Conservation (phyloP, 2,329 filamentous ascomycete species). For the Erysiphe neolycopersici region DNA sequence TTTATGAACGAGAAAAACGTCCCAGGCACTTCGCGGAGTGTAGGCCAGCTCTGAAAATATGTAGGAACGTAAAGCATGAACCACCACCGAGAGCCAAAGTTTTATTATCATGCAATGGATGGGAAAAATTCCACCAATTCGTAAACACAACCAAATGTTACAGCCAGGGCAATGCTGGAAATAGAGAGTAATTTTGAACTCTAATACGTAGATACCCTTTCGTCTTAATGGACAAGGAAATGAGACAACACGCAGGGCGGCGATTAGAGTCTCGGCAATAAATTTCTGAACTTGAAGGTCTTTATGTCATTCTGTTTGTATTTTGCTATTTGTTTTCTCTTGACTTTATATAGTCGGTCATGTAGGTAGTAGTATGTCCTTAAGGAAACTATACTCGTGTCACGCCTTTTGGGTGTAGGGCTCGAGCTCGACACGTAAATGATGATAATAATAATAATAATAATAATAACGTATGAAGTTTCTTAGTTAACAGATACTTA, state of each 20-base stretch:
- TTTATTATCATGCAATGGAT: too few relatives aligned
- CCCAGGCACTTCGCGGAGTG: neutral
- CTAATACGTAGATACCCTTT: neutral
- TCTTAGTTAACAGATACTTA: too few relatives aligned
- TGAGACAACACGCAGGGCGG: neutral
- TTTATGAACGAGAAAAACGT: neutral
- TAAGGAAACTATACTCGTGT: neutral
- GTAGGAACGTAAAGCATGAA: neutral
- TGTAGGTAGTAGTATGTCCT: neutral
- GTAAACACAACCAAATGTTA: neutral
- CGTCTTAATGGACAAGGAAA: neutral
- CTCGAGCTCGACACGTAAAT: neutral
- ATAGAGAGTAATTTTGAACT: neutral
- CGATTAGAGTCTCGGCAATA: neutral
- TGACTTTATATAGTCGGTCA: neutral
- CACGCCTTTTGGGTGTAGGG: neutral
- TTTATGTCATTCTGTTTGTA: neutral
- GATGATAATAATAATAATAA: too few relatives aligned
- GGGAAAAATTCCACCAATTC: neutral
- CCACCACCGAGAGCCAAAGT: too few relatives aligned
- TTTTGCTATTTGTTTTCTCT: neutral
- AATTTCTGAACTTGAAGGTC: too few relatives aligned
- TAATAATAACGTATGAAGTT: too few relatives aligned
- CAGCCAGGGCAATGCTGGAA: neutral
- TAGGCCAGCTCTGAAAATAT: neutral